Percentiles rank a stretch among this genome's conserved stretches.
These are phyloP conservation scores for Atractiella rhizophila DNA, from an alignment of 768 basidiomycete species.

Conservation along the genomic window DNA sequence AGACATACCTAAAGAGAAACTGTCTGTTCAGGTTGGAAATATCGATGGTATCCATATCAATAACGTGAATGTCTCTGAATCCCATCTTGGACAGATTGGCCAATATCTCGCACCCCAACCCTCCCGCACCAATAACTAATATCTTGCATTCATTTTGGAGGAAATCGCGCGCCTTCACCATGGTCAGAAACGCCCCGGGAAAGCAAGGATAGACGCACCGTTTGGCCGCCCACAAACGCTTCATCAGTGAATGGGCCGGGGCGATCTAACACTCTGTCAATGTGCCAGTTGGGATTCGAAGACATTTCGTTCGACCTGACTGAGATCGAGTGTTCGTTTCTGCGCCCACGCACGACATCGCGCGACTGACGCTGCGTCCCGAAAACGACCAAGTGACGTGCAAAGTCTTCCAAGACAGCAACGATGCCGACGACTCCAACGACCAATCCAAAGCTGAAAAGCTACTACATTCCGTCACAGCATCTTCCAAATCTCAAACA, in stretches of 20 bases:
- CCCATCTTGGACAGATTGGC: slow-evolving; percentile 87
- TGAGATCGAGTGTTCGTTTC: too few species aligned
- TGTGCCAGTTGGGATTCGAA: too few species aligned
- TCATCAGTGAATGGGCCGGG: slow-evolving; percentile 8
- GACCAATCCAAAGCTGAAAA: neutral
- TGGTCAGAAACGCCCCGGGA: neutral
- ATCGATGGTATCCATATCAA: slow-evolving; percentile 99
- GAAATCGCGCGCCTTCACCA: slow-evolving; percentile 38
- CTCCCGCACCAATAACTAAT: slow-evolving; percentile 91
- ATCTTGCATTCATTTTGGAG: slow-evolving; percentile 64
- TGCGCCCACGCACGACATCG: too few species aligned
- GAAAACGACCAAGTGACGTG: too few species aligned
- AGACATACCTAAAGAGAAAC: slow-evolving; percentile 68
- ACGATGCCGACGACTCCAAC: neutral
- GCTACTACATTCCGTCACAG: neutral
- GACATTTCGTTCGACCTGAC: too few species aligned
- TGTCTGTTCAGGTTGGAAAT: slow-evolving; percentile 96
- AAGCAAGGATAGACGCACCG: neutral
- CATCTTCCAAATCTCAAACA: neutral
- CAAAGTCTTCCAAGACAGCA: neutral
- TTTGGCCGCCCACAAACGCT: slow-evolving; percentile 6
- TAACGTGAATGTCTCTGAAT: slow-evolving; percentile 95
- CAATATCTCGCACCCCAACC: slow-evolving; percentile 85
- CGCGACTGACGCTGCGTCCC: too few species aligned
- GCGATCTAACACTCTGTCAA: slow-evolving; percentile 9